Base-by-base conservation (phyloP, 306 rosid species). In the Casuarina equisetifolia region DNA sequence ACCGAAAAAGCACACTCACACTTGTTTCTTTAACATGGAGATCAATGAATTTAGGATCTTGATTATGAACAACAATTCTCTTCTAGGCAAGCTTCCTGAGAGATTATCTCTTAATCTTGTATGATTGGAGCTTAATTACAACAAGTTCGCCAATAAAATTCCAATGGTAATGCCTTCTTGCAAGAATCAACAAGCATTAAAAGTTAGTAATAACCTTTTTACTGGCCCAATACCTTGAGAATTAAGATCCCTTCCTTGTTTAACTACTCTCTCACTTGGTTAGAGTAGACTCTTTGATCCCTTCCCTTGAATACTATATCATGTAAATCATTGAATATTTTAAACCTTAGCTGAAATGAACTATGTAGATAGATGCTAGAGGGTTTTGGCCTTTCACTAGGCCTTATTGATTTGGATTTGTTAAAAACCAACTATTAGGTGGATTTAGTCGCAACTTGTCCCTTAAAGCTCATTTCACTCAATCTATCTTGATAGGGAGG, bases 361-460 rank as follows among this genome's bases (percentile, higher is more conserved):
- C 82, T 91, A 36, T 78, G 78, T 39, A 97, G 98, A 32, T 67
- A 74, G 35, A 85, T 93, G 48, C 93, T 92, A 0, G 80, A 40
- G 20, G 5, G 73, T 12, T 64, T 93, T 68, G 88, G 90, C 72
- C 13, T 0, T 6, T 81, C 91, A 72, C 81, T 82, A 4, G n/a
- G 0, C 11, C 97, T 93, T 10, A 80, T 11, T 3, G 63, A 3
- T 1, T 88, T 93, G 45, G 95, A 93, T 86, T 80, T 93, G 15
- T 93, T 95, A 10, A 84, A 83, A 50, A 91, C 71, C 88, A 79
- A 75, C 78, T 95, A 39, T 88, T 92, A 7, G 97, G 97, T 49
- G 35, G 78, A 69, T 95, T 84, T 97, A 97, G 10, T 1, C 74
- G 16, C 58, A n/a, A 48, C 48, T 79, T 11, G 85, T 78, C 43